Evolutionary conservation across 1,139 yeast genomes (phyloP), one percentile per base, ranked within the genome.

Genomic region (Debaryomycetaceae sp.): DNA sequence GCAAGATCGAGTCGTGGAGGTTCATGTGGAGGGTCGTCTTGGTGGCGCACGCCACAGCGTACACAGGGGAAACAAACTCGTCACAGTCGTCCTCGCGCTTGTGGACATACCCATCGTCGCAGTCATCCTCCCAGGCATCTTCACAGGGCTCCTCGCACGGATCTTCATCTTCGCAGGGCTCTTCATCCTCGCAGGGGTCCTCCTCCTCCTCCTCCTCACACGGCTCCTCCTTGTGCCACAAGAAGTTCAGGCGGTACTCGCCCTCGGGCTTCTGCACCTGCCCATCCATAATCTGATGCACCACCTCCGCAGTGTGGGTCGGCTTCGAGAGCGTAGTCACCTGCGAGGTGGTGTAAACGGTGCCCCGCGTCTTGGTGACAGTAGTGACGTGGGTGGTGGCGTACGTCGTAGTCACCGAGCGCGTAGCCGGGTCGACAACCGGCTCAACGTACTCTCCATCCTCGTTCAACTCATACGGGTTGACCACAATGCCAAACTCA

Each of bases 401-500:
- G 19, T 18, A 28, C 10, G 37, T 29, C 3, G 51, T 46, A 9
- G 56, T 51, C 14, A 42, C 18, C 3, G 45, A 38, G 33, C 53
- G 43, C 13, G 43, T 42, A 30, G 45, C 32, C 9, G 32, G 10
- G n/a, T 27, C 18, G 17, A 18, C 36, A 31, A 20, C 37, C 12
- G 51, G 49, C 23, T 32, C 43, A 15, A 37, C 34, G 25, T 31
- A 39, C 16, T 36, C 48, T 4, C 51, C 50, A 7, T 42, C 44
- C 16, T 44, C 48, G 29, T 46, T 45, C 5, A 43, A 25, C 5
- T 33, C 33, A 32, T 42, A 47, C 2, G 58, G 56, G 27, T 48
- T 51, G n/a, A 60, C 66, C 18, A 57, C 59, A 28, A 62, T 42
- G 2, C 68, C 68, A 43, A 62, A 61, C 5, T 44, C 37, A 33